These are phyloP conservation scores for Eimeria tenella DNA, from an alignment of 169 alveolate genomes.

Conservation along the genomic window DNA sequence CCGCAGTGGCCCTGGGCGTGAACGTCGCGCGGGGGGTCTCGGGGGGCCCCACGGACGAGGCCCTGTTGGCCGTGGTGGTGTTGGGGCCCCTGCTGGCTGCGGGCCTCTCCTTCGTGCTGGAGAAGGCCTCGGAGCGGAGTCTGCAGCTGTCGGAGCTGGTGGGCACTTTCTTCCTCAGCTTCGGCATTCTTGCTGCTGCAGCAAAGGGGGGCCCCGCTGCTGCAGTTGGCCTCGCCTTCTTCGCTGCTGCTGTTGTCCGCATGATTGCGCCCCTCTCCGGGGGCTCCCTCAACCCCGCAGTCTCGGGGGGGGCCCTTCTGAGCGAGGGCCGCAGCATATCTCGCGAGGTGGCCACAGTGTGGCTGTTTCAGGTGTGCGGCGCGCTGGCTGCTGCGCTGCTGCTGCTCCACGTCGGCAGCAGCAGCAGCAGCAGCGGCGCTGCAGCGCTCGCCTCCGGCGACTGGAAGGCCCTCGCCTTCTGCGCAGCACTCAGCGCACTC, in stretches of 20 bases:
- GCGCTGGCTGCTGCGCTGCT: conserved; percentile 11
- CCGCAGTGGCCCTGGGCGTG: conserved; percentile 26
- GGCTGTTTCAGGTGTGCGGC: conserved; percentile 16
- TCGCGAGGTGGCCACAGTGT: neutral
- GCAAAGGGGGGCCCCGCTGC: neutral
- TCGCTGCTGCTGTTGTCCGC: conserved; percentile 5
- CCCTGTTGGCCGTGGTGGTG: neutral
- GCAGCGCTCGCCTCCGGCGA: neutral
- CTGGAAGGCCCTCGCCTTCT: neutral
- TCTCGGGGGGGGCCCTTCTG: conserved; percentile 26
- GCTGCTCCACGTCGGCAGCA: neutral
- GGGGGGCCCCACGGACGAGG: neutral
- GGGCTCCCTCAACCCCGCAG: conserved; percentile 28
- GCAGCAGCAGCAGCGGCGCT: neutral
- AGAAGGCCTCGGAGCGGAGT: neutral
- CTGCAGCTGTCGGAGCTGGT: conserved; percentile 13
- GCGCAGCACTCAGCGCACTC: neutral
- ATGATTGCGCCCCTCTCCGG: conserved; percentile 28
- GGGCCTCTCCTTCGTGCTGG: neutral
- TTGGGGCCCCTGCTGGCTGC: conserved; percentile 16
- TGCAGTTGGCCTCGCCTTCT: conserved; percentile 37
- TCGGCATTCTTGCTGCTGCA: conserved; percentile 33
- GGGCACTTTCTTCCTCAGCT: conserved; percentile 50
- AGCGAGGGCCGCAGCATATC: conserved; percentile 30
- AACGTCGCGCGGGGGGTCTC: conserved; percentile 1